phyloP scores from a whole-genome alignment of 306 rosid genomes.

The Benincasa hispida region DNA sequence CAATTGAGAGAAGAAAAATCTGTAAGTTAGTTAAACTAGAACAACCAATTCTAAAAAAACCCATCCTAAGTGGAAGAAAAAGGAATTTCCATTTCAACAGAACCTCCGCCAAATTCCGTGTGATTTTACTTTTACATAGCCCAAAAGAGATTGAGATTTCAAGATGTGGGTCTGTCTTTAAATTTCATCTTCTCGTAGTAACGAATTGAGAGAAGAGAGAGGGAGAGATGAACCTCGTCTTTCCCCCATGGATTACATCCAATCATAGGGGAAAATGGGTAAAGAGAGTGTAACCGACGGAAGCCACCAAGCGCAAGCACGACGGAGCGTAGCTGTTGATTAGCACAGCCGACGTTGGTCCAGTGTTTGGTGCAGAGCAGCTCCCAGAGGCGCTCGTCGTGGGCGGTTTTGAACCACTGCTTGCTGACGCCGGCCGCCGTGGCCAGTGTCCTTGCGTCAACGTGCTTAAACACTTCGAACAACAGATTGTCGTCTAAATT shows the following conservation, averaged over 20 bases:
- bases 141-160: not conserved
- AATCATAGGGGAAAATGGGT: conserved; percentile 29
- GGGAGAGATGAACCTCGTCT: conserved; percentile 85
- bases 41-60: not conserved
- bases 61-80: not conserved
- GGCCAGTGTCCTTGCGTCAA: conserved; percentile 56
- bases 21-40: not conserved
- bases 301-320: conserved; percentile 96
- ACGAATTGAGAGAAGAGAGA: conserved; percentile 83
- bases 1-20: not conserved
- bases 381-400: conserved; percentile 98
- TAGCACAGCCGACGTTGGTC: conserved; percentile 71
- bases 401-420: conserved; percentile 79
- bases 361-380: conserved; percentile 83
- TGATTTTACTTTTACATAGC: not conserved
- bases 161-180: conserved; percentile 32
- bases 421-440: conserved; percentile 67
- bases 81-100: not conserved
- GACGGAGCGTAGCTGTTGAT: conserved; percentile 77
- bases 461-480: conserved; percentile 85
- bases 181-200: conserved; percentile 89
- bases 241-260: conserved; percentile 52
- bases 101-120: not conserved
- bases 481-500: conserved; percentile 61
- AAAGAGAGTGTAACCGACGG: conserved; percentile 74